Base-by-base conservation (phyloP, 768 basidiomycete species). In the Punctularia strigosozonata region DNA sequence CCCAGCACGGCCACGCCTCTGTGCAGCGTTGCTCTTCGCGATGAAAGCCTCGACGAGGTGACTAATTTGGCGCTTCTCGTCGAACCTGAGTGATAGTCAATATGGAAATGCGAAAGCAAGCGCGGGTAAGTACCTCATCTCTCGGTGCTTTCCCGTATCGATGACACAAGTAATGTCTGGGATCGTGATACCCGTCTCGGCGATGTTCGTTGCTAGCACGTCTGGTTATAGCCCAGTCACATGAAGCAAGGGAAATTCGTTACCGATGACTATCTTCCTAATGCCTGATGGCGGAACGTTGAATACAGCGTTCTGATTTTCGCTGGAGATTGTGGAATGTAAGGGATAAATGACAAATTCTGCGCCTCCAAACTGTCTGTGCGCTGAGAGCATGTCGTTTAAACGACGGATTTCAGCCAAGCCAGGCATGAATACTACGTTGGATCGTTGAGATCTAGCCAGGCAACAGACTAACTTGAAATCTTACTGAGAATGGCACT, bases 91-190 rank as follows among this genome's bases (percentile, higher is more conserved):
- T 30, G 10, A 10, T 10, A 8, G 13, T 8, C 31, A 51, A 40
- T 39, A 22, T 13, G 36, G 15, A 40, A 31, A 30, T 25, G 35
- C 1, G 38, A 20, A 25, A 43, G 5, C 5, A 36, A 22, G 31
- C 22, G 0, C 22, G 38, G 20, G 13, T 23, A 25, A 12, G 36
- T 42, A 82, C 80, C 82, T 76, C 82, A 95, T 95, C 63, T 95
- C 91, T 47, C 88, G 72, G 55, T 95, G 90, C 51, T 86, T 90
- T 35, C 92, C 91, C 0, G 80, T 75, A 52, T 99, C 94, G 43
- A 98, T 89, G 18, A 97, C 94, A 47, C 89, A 91, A 6, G 91
- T 94, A 43, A 95, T 86, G 50, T 99, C 95, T 5, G 94, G 94
- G 40, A 99, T 99, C 2, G 95, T 99, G 39, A 99, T 87, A 49